Percentiles rank a stretch among this genome's conserved stretches.
Conservation (phyloP, 2,329 filamentous ascomycete species). For the Xylaria multiplex region DNA sequence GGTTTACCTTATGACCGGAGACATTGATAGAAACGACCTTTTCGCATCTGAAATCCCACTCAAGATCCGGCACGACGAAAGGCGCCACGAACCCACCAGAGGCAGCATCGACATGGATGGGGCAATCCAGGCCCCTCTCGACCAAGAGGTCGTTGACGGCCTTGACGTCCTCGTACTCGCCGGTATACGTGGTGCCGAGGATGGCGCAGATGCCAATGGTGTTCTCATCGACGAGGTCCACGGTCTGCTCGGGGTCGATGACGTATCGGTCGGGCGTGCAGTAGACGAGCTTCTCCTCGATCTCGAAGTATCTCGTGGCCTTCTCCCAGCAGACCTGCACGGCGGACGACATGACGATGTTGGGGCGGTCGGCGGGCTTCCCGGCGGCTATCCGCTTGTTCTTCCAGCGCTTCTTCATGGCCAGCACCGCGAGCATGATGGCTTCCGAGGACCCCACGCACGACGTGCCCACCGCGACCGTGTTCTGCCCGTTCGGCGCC, state of each 20-base stretch:
- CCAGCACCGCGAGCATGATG: slow-evolving; percentile 83
- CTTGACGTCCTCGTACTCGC: slow-evolving; percentile 95
- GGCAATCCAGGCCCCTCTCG: slow-evolving; percentile 77
- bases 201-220: slow-evolving; percentile 93
- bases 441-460: slow-evolving; percentile 91
- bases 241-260: slow-evolving; percentile 70
- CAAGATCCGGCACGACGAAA: slow-evolving; percentile 83
- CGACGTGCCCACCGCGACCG: slow-evolving; percentile 82
- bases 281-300: slow-evolving; percentile 85
- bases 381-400: slow-evolving; percentile 85
- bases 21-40: slow-evolving; percentile 94
- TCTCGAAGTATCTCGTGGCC: slow-evolving; percentile 86
- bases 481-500: slow-evolving; percentile 56
- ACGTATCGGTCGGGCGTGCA: slow-evolving; percentile 70
- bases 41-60: slow-evolving; percentile 92
- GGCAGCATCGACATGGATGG: slow-evolving; percentile 94
- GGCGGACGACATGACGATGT: slow-evolving; percentile 94
- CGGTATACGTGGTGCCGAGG: slow-evolving; percentile 92
- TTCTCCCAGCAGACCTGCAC: slow-evolving; percentile 99
- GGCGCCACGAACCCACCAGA: slow-evolving; percentile 93
- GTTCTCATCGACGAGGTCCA: slow-evolving; percentile 71
- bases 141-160: slow-evolving; percentile 87
- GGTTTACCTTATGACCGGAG: slow-evolving; percentile 82
- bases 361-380: slow-evolving; percentile 82
- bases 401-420: slow-evolving; percentile 96